A percentile compares a stretch with the other conserved stretches of the same genome.
phyloP scores from a whole-genome alignment of 805 yeast genomes.

The Wickerhamiella bombiphila region DNA sequence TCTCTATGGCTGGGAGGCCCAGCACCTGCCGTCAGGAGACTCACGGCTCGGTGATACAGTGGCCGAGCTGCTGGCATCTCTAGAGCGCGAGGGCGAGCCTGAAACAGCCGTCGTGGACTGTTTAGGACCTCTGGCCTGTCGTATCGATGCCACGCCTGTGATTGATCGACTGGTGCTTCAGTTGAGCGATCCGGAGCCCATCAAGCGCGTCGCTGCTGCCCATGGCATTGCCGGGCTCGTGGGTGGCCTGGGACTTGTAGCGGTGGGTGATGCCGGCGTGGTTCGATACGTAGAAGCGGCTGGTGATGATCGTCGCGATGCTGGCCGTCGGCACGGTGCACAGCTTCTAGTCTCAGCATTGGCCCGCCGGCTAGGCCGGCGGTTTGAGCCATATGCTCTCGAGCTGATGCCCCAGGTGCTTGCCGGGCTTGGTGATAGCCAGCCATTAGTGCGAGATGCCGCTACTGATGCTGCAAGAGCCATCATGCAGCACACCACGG shows the following conservation, averaged over 20 bases:
- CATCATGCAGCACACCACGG: conserved; percentile 82
- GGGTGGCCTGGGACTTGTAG: conserved; percentile 73
- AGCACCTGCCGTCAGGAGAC: conserved; percentile 59
- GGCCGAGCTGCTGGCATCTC: conserved; percentile 53
- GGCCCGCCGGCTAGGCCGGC: conserved; percentile 57
- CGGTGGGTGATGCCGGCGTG: conserved; percentile 62
- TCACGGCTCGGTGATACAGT: conserved; percentile 48
- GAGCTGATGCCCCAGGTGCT: conserved; percentile 74
- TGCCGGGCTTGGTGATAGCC: conserved; percentile 69
- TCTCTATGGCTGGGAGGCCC: conserved; percentile 80
- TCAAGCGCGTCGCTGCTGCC: conserved; percentile 76
- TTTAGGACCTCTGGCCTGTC: conserved; percentile 51
- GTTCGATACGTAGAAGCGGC: conserved; percentile 65
- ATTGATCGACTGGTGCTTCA: conserved; percentile 45
- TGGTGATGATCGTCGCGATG: conserved; percentile 70
- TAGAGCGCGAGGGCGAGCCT: conserved; percentile 42
- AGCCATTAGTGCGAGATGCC: conserved; percentile 76
- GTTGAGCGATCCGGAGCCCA: conserved; percentile 34
- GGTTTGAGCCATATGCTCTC: conserved; percentile 87
- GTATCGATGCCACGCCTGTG: conserved; percentile 34
- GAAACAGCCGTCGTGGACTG: conserved; percentile 79
- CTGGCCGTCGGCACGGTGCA: conserved; percentile 70
- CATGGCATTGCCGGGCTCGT: conserved; percentile 91
- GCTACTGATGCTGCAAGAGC: conserved; percentile 74
- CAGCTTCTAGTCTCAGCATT: conserved; percentile 75